Conservation (phyloP, 306 rosid species). For the Vachellia collinsii region DNA sequence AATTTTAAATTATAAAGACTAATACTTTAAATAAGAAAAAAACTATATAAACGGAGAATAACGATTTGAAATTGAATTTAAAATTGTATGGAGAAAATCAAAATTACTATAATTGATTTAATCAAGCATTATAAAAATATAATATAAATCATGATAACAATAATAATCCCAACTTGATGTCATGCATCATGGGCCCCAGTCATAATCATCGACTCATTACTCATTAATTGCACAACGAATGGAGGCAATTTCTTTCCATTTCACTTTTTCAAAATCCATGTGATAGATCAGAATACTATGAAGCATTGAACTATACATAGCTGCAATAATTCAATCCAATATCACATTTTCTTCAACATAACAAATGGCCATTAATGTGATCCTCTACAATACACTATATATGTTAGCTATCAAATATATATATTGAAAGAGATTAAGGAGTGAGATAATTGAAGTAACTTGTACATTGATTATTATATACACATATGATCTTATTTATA, state of each 20-base stretch:
- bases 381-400: not conserved
- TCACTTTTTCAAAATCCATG: not conserved
- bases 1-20: too few species aligned
- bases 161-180: not conserved
- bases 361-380: not conserved
- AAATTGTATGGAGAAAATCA: too few species aligned
- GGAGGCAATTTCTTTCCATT: not conserved
- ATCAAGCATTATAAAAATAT: too few species aligned
- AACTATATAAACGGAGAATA: too few species aligned
- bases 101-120: too few species aligned
- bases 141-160: not conserved
- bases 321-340: constrained; percentile 33
- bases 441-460: not conserved
- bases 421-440: not conserved
- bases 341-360: not conserved
- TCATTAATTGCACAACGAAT: not conserved
- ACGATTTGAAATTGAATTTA: too few species aligned
- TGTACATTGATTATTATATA: too few species aligned
- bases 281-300: constrained; percentile 4
- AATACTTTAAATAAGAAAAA: too few species aligned
- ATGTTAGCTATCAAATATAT: not conserved
- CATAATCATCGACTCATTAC: not conserved
- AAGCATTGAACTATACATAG: not conserved
- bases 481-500: too few species aligned
- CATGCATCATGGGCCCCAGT: not conserved